A percentile compares a stretch with the other conserved stretches of the same genome.
phyloP scores from a whole-genome alignment of 805 yeast species.

The Cyberlindnera saturnus region DNA sequence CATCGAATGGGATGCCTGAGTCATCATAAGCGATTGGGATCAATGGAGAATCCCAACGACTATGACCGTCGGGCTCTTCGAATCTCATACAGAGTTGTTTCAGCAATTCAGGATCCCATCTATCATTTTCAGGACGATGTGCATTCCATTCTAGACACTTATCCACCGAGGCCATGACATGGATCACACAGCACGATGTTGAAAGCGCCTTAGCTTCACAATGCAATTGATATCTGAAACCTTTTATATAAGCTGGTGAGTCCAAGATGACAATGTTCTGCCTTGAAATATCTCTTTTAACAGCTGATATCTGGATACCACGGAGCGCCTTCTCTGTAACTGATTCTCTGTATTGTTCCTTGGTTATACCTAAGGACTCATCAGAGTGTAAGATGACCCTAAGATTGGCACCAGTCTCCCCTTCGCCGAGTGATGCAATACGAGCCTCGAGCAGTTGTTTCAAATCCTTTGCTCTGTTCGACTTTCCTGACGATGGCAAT shows the following conservation, averaged over 20 bases:
- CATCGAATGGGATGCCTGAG: slow-evolving; percentile 52
- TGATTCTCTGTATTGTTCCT: slow-evolving; percentile 64
- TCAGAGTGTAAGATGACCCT: slow-evolving; percentile 70
- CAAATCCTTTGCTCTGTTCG: slow-evolving; percentile 62
- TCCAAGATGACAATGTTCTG: slow-evolving; percentile 77
- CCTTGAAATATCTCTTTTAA: slow-evolving; percentile 70
- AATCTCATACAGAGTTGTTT: slow-evolving; percentile 73
- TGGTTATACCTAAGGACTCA: slow-evolving; percentile 67
- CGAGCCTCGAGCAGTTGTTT: slow-evolving; percentile 38
- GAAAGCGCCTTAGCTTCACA: slow-evolving; percentile 86
- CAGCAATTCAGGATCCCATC: slow-evolving; percentile 63
- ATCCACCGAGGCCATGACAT: slow-evolving; percentile 58
- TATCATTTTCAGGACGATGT: slow-evolving; percentile 23
- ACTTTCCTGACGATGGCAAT: slow-evolving; percentile 79
- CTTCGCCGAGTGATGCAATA: slow-evolving; percentile 33
- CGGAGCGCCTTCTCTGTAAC: slow-evolving; percentile 74
- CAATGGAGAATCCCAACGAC: slow-evolving; percentile 93
- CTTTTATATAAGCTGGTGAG: slow-evolving; percentile 84
- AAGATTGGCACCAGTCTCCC: slow-evolving; percentile 47
- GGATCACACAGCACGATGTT: slow-evolving; percentile 79
- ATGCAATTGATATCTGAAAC: slow-evolving; percentile 87
- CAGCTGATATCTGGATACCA: slow-evolving; percentile 83
- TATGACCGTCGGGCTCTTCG: slow-evolving; percentile 85
- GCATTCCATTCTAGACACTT: slow-evolving; percentile 60
- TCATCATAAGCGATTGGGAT: slow-evolving; percentile 59